Percentiles rank a stretch among this genome's conserved stretches.
phyloP scores from a whole-genome alignment of 2,329 filamentous ascomycete species.

The Atkinsonella texensis region DNA sequence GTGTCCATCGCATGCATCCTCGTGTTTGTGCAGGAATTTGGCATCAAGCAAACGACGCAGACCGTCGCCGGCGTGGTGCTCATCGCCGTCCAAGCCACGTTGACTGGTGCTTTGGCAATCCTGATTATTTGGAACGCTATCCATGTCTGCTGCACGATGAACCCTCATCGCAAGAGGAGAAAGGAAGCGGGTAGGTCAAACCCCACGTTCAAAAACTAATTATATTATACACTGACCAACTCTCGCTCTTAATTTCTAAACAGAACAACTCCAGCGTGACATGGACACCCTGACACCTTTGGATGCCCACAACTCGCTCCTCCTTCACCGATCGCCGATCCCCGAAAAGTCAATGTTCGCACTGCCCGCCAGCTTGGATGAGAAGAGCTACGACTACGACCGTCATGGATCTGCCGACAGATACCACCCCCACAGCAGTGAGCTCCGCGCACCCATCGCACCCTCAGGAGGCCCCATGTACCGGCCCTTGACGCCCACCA shows the following conservation, averaged over 20 bases:
- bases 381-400: slow-evolving; percentile 16
- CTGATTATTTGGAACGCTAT: slow-evolving; percentile 84
- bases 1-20: slow-evolving; percentile 82
- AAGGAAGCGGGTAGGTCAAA: slow-evolving; percentile 71
- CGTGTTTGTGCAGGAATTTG: slow-evolving; percentile 87
- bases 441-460: slow-evolving; percentile 11
- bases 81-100: slow-evolving; percentile 76
- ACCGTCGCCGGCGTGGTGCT: slow-evolving; percentile 88
- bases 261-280: slow-evolving; percentile 67
- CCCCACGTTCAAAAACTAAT: slow-evolving; percentile 15
- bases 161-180: slow-evolving; percentile 77
- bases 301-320: slow-evolving; percentile 75
- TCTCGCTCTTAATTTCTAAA: not conserved
- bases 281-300: slow-evolving; percentile 75
- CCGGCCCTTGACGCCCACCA: slow-evolving; percentile 26
- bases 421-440: slow-evolving; percentile 16
- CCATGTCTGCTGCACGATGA: slow-evolving; percentile 69
- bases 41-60: slow-evolving; percentile 81
- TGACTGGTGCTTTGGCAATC: slow-evolving; percentile 75
- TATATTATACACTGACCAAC: slow-evolving; percentile 1
- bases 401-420: slow-evolving; percentile 23
- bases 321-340: slow-evolving; percentile 45
- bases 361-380: slow-evolving; percentile 26
- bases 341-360: slow-evolving; percentile 30
- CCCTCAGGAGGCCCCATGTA: slow-evolving; percentile 18